A percentile compares a stretch with the other conserved stretches of the same genome.
These are phyloP conservation scores for Talaromyces sp. DNA, from an alignment of 2,329 filamentous ascomycete species.

Conservation along the genomic window DNA sequence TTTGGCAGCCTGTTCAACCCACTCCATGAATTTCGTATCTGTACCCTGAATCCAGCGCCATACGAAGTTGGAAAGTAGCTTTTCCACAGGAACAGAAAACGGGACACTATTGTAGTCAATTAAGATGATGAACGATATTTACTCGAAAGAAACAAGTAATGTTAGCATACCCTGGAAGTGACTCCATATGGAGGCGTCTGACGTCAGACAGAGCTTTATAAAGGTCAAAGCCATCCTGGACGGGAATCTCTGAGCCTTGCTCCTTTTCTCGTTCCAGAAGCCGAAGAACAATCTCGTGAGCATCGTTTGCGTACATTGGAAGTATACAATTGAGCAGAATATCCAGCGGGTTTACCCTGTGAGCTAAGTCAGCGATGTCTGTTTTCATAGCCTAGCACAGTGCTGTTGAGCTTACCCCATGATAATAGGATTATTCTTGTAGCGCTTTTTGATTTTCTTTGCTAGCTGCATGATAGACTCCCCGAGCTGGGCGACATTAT, in stretches of 20 bases:
- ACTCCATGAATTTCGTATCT: slow-evolving; percentile 73
- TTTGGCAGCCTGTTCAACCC: slow-evolving; percentile 87
- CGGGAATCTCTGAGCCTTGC: slow-evolving; percentile 70
- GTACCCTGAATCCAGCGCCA: slow-evolving; percentile 90
- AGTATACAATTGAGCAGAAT: slow-evolving; percentile 81
- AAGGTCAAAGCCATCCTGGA: slow-evolving; percentile 90
- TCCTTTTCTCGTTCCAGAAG: slow-evolving; percentile 73
- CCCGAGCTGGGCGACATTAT: slow-evolving; percentile 83
- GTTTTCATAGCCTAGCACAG: no score
- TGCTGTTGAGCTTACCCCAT: slow-evolving; percentile 58
- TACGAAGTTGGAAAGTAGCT: slow-evolving; percentile 83
- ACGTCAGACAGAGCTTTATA: slow-evolving; percentile 88
- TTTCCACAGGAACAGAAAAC: slow-evolving; percentile 87
- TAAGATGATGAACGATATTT: background rate
- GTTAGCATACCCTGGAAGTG: slow-evolving; percentile 59
- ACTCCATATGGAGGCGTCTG: slow-evolving; percentile 73
- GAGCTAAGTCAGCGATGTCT: slow-evolving; percentile 8
- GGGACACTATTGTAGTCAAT: slow-evolving; percentile 45
- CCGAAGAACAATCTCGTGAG: slow-evolving; percentile 75
- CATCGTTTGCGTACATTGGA: slow-evolving; percentile 86
- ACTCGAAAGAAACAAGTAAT: background rate
- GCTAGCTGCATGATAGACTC: slow-evolving; percentile 81
- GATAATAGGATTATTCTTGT: slow-evolving; percentile 80
- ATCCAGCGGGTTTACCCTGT: slow-evolving; percentile 58
- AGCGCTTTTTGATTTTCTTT: slow-evolving; percentile 88